Percentiles rank a stretch among this genome's conserved stretches.
Conservation (phyloP, 1,284 basidiomycete genomes). For the Lentinula novae-zelandiae region DNA sequence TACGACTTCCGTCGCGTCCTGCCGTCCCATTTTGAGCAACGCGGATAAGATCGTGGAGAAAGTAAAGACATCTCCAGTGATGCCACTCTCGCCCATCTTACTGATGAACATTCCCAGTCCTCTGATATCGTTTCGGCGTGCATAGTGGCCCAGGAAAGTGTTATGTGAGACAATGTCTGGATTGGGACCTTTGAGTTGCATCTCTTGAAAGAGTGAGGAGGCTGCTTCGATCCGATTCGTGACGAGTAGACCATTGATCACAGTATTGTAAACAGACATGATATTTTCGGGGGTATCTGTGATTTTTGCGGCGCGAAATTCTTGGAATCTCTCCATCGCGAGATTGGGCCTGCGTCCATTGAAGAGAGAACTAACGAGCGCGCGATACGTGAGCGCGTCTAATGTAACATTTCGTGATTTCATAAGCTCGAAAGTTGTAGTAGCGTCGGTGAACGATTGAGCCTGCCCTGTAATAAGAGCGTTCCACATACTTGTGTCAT, state of each 20-base stretch:
- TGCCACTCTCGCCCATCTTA: constrained; percentile 44
- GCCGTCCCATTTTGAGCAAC: constrained; percentile 60
- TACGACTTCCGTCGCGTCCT: constrained; percentile 61
- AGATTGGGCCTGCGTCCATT: constrained; percentile 39
- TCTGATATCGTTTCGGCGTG: constrained; percentile 56
- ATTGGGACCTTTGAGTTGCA: constrained; percentile 48
- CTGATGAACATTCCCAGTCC: constrained; percentile 53
- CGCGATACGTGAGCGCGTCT: constrained; percentile 54
- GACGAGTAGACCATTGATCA: constrained; percentile 57
- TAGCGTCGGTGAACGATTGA: constrained; percentile 42
- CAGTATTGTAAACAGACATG: constrained; percentile 56
- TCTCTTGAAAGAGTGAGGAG: constrained; percentile 40
- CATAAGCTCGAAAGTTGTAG: constrained; percentile 62
- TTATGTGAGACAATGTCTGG: constrained; percentile 79
- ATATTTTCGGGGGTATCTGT: constrained; percentile 18
- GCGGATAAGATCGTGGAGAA: constrained; percentile 80
- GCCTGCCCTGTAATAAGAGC: constrained; percentile 55
- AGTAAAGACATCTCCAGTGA: constrained; percentile 73
- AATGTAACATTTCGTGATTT: constrained; percentile 44
- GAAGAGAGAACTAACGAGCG: constrained; percentile 56
- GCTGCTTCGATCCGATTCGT: constrained; percentile 40
- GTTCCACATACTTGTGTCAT: constrained; percentile 57
- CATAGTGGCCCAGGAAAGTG: constrained; percentile 67
- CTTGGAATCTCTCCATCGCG: constrained; percentile 47
- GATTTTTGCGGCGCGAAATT: constrained; percentile 32